These are phyloP conservation scores for Xerocomus spinulosus DNA, from an alignment of 768 basidiomycete genomes.

Conservation along the genomic window DNA sequence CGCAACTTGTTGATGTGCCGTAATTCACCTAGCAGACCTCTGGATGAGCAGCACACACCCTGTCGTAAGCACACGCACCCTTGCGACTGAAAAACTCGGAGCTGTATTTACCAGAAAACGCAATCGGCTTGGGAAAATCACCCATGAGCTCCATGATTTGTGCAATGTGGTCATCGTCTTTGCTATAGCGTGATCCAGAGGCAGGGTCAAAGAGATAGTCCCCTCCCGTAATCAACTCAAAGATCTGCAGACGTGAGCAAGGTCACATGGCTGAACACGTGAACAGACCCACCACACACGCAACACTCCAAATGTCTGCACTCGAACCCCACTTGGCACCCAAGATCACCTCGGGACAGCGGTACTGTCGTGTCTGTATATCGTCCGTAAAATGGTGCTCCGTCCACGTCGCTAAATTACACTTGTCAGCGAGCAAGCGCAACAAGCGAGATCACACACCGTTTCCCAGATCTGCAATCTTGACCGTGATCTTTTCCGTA, in stretches of 20 bases:
- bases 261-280: neutral
- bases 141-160: conserved; percentile 97
- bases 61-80: conserved; percentile 47
- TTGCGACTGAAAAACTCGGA: conserved; percentile 95
- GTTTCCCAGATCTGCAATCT: conserved; percentile 98
- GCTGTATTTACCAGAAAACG: conserved; percentile 88
- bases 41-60: neutral
- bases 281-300: conserved; percentile 69
- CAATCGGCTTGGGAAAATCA: conserved; percentile 78
- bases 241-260: conserved; percentile 50
- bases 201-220: conserved; percentile 99
- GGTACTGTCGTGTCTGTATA: conserved; percentile 95
- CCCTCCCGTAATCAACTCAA: conserved; percentile 93
- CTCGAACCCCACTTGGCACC: conserved; percentile 95
- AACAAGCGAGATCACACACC: conserved; percentile 42
- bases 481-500: conserved; percentile 83
- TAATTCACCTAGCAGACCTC: conserved; percentile 60
- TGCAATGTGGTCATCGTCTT: conserved; percentile 96
- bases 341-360: conserved; percentile 95
- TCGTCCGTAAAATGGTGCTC: conserved; percentile 99
- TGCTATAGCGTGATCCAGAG: conserved; percentile 89
- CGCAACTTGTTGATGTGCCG: conserved; percentile 92
- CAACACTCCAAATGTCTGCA: conserved; percentile 95
- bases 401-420: conserved; percentile 63
- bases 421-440: conserved; percentile 4